phyloP scores from a whole-genome alignment of 345 rosid species.

The Nasturtium officinale region DNA sequence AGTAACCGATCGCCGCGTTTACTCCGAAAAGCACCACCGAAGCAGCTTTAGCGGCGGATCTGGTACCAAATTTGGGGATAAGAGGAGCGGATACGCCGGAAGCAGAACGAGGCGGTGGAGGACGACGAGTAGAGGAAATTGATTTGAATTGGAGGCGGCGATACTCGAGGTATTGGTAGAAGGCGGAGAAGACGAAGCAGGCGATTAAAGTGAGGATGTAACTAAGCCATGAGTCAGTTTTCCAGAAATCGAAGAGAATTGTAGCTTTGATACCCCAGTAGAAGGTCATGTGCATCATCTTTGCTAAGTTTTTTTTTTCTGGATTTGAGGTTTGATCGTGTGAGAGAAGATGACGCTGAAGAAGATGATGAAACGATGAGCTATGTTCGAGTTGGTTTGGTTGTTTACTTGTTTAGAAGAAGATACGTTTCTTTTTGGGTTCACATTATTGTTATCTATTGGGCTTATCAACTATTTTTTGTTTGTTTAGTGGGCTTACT shows the following conservation, averaged over 20 bases:
- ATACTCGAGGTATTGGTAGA: conserved; percentile 72
- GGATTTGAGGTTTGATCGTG: neutral
- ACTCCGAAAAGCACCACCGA: conserved; percentile 59
- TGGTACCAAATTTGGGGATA: conserved; percentile 39
- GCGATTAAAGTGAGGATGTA: conserved; percentile 69
- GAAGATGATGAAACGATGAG: conserved; percentile 2
- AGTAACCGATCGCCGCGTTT: conserved; percentile 71
- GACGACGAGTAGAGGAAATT: conserved; percentile 32
- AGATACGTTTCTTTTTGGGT: conserved; percentile 24
- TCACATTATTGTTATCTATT: neutral
- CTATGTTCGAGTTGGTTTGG: neutral
- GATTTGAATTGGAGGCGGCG: conserved; percentile 54
- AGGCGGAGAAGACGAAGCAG: conserved; percentile 62
- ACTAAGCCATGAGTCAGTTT: conserved; percentile 60
- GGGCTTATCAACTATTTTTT: conserved; percentile 16
- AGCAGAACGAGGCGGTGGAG: conserved; percentile 8
- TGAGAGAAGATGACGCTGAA: neutral
- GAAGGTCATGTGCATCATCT: conserved; percentile 97
- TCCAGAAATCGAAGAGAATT: conserved; percentile 70
- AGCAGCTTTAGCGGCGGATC: conserved; percentile 47
- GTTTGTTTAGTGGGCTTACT: no score
- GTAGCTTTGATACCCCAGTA: conserved; percentile 80
- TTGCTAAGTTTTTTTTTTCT: conserved; percentile 26
- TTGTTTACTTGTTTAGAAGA: conserved; percentile 20
- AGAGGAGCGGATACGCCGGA: conserved; percentile 48